Evolutionary conservation across 306 rosid genomes (phyloP).

Genomic region (Clitoria ternatea): DNA sequence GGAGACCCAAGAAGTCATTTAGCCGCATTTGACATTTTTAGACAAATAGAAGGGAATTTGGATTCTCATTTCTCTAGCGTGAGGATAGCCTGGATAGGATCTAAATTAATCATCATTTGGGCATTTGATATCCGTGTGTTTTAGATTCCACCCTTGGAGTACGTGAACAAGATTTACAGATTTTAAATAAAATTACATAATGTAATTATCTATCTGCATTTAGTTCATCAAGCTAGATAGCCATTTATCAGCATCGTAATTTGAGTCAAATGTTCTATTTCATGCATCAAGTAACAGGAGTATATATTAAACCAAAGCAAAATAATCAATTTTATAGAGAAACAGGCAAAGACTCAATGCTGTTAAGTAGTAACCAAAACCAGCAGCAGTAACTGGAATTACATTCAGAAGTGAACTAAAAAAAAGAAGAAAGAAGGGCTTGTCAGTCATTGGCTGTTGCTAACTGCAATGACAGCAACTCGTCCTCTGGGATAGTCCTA

Average conservation of each 20-base stretch:
- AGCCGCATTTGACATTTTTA: constrained; percentile 1
- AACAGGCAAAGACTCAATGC: constrained; percentile 13
- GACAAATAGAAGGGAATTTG: not conserved
- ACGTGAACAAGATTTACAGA: not conserved
- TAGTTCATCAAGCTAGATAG: not conserved
- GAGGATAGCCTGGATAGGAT: not conserved
- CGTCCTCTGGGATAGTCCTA: constrained; percentile 78
- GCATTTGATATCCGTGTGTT: not conserved
- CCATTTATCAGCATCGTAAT: not conserved
- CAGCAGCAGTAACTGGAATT: not conserved
- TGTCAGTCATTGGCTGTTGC: constrained; percentile 93
- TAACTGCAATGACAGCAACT: constrained; percentile 75
- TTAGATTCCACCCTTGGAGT: constrained; percentile 3
- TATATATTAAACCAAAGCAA: not conserved
- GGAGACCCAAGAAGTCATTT: constrained; percentile 45
- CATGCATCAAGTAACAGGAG: constrained; percentile 6
- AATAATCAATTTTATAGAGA: not conserved
- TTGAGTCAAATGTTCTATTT: constrained; percentile 6
- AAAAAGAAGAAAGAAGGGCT: too few relatives aligned
- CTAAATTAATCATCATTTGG: too few relatives aligned
- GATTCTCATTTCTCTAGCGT: too few relatives aligned
- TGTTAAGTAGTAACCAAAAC: constrained; percentile 17
- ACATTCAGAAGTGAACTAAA: constrained; percentile 1
- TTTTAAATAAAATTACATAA: not conserved
- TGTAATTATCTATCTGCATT: not conserved